A percentile compares a stretch with the other conserved stretches of the same genome.
These are phyloP conservation scores for Phoma sp. DNA, from an alignment of 2,329 filamentous ascomycete genomes.

Conservation along the genomic window DNA sequence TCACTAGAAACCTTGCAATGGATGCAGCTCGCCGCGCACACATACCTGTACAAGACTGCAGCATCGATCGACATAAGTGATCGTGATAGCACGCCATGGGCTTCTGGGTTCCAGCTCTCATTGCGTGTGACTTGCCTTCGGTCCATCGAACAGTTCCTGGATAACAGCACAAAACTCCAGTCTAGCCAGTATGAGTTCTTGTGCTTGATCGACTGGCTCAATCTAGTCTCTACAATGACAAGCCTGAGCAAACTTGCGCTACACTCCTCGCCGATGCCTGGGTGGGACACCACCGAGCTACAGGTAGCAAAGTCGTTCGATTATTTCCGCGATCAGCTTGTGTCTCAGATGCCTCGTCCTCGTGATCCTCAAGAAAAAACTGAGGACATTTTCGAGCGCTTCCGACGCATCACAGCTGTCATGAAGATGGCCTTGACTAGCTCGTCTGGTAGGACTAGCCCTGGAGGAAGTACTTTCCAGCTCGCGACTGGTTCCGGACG, in stretches of 20 bases:
- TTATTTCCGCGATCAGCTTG: slow-evolving; percentile 42
- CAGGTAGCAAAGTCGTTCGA: slow-evolving; percentile 43
- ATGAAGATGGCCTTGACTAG: slow-evolving; percentile 38
- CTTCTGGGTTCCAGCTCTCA: slow-evolving; percentile 44
- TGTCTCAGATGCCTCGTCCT: slow-evolving; percentile 38
- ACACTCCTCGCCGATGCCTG: slow-evolving; percentile 38
- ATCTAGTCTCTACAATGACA: slow-evolving; percentile 37
- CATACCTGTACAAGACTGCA: slow-evolving; percentile 37
- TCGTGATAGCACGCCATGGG: slow-evolving; percentile 40
- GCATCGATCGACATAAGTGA: slow-evolving; percentile 38
- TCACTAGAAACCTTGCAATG: slow-evolving; percentile 39
- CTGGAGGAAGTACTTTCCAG: slow-evolving; percentile 43
- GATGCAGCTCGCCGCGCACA: slow-evolving; percentile 39
- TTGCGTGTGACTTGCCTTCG: slow-evolving; percentile 41
- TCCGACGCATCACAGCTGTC: slow-evolving; percentile 41
- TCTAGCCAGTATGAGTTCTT: slow-evolving; percentile 37
- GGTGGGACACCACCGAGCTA: slow-evolving; percentile 43
- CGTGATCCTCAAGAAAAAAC: slow-evolving; percentile 29
- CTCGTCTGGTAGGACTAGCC: slow-evolving; percentile 32
- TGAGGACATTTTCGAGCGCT: slow-evolving; percentile 44
- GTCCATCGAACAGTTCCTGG: slow-evolving; percentile 43
- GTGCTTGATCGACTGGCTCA: slow-evolving; percentile 44
- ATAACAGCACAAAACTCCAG: slow-evolving; percentile 38
- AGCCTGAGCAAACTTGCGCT: slow-evolving; percentile 40
- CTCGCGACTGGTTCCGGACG: slow-evolving; percentile 43